Evolutionary conservation across 805 yeast species (phyloP), one percentile per base, ranked within the genome.

Genomic region (Zygoascus biomembranicola): DNA sequence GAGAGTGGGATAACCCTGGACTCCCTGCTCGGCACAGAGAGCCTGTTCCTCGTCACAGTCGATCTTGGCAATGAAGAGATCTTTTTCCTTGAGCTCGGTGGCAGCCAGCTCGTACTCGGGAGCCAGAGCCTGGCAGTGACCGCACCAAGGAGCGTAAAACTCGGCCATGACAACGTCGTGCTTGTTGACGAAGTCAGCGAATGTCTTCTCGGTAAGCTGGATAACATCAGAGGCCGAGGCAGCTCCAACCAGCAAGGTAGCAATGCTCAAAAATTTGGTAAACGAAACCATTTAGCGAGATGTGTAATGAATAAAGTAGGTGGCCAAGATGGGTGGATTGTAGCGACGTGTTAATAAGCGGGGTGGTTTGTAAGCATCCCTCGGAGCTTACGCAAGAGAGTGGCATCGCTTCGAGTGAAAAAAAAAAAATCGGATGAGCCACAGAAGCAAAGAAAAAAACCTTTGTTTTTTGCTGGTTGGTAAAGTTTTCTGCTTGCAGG

Each of bases 101-200:
- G 87, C 95, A n/a, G 84, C 81, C 62, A 81, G 80, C 51, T 75
- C 75, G 69, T 76, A 85, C 1, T 80, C 80, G 2, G 85, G 83
- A 55, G 81, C 79, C 50, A 92, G 72, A 54, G 81, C 77, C 62
- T 82, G 77, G 70, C 99, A 92, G 69, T 92, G 89, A 5, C 97
- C 97, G 73, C 99, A 92, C 98, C 98, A 90, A 41, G 97, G 97
- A 4, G 98, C 97, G 68, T 85, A 90, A 69, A 90, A 90, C 71
- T 90, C 90, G 28, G 89, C 90, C 18, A 90, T 70, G 9, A 58
- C 95, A 61, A 90, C 76, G 37, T 89, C 86, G 73, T 90, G 85
- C 53, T 77, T 80, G 49, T 73, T 70, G 59, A 92, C 71, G 69
- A 87, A 88, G 14, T 75, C 69, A 54, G 78, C 78, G 68, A 87